Base-by-base conservation (phyloP, 805 yeast species). In the Kregervanrija delftensis region DNA sequence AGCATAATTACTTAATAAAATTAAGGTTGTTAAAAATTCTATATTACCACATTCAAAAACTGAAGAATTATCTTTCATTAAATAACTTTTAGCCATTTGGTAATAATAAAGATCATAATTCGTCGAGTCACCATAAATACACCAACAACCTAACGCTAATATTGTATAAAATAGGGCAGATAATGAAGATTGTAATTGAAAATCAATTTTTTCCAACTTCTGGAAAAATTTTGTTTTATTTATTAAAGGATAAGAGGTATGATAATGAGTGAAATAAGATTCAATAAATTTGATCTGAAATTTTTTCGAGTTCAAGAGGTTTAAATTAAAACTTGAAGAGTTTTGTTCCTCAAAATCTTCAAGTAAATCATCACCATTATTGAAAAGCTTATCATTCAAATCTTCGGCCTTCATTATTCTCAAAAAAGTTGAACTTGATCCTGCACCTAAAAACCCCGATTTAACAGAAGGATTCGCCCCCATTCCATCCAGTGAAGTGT, bases 121-220 rank as follows among this genome's bases (percentile, higher is more conserved):
- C 1, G 75, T 65, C 13, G 68, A 58, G 49, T 79, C 83, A 11
- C 81, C 82, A 51, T 74, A 71, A 10, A 73, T 49, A 56, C 84
- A 78, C 83, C 85, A 81, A 17, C 85, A 74, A 12, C 88, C 89
- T n/a, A 83, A 61, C 0, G 85, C 83, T 28, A 81, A 58, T 0
- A 81, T 77, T 0, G 81, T 71, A 53, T 80, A 74, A 36, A 77
- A 58, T 31, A 83, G 53, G 16, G 79, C 66, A 49, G 73, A 74
- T 79, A 81, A 79, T 11, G 34, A 31, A 8, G 49, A 42, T 11
- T 39, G 32, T 8, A 35, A 31, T 11, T 36, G 37, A 30, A 28
- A 31, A 16, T 22, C n/a, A 35, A 36, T 14, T 2, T 40, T 40
- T 15, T 34, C 31, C 11, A 48, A 33, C 35, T 45, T 45, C 6